These are phyloP conservation scores for Gardenia jasminoides DNA, from an alignment of 257 asterid genomes.

Conservation along the genomic window DNA sequence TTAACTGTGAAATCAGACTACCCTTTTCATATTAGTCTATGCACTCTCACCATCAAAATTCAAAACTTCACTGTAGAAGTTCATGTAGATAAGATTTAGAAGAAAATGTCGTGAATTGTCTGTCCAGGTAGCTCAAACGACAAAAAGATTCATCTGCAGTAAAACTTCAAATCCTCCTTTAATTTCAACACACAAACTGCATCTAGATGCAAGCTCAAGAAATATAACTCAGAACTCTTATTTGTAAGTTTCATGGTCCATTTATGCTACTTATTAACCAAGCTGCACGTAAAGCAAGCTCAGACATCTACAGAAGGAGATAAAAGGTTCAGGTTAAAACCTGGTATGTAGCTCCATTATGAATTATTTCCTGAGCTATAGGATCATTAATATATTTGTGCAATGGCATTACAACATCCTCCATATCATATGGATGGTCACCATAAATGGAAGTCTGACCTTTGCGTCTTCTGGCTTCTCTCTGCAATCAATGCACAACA, in stretches of 20 bases:
- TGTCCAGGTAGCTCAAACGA: constrained; percentile 1
- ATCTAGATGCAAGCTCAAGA: neutral
- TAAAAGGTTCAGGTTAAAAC: constrained; percentile 31
- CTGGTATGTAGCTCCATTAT: constrained; percentile 99
- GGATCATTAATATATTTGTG: constrained; percentile 77
- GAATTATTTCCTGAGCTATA: constrained; percentile 72
- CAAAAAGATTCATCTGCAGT: neutral
- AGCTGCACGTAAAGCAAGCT: neutral
- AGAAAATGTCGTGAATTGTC: neutral
- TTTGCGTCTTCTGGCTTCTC: constrained; percentile 64
- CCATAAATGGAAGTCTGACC: constrained; percentile 39
- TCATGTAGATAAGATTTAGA: neutral
- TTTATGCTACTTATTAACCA: neutral
- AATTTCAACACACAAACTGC: neutral
- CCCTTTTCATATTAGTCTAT: neutral
- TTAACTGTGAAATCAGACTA: neutral
- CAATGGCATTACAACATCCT: constrained; percentile 76
- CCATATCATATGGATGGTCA: constrained; percentile 68
- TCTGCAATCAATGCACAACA: constrained; percentile 47
- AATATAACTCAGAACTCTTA: neutral
- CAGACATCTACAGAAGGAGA: neutral
- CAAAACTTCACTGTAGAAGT: neutral
- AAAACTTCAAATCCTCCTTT: neutral
- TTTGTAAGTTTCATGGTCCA: neutral
- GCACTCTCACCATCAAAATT: neutral